Evolutionary conservation across 2,329 filamentous ascomycete species (phyloP).

Genomic region (Aspergillus pseudoterreus): DNA sequence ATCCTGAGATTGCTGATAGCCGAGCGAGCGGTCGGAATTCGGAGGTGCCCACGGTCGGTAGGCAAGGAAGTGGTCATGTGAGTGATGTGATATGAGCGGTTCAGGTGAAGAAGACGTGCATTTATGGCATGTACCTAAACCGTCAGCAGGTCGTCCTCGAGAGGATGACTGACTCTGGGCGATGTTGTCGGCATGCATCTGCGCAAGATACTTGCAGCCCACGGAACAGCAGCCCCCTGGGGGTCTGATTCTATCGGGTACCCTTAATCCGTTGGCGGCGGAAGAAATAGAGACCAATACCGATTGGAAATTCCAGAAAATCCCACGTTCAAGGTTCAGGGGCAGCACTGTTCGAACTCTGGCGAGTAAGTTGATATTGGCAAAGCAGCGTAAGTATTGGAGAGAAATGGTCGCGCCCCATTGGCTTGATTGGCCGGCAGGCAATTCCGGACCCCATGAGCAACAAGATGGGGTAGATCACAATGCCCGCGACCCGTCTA

Average conservation of each 20-base stretch:
- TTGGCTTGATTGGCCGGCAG: constrained; percentile 14
- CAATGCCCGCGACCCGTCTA: neutral
- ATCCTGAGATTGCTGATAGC: too few species aligned
- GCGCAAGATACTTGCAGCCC: neutral
- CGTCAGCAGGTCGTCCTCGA: neutral
- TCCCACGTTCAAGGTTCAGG: neutral
- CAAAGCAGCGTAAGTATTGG: neutral
- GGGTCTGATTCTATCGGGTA: neutral
- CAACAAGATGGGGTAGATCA: neutral
- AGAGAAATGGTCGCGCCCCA: constrained; percentile 9
- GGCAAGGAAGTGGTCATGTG: too few species aligned
- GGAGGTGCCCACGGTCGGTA: too few species aligned
- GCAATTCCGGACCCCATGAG: constrained; percentile 7
- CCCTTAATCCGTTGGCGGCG: too few species aligned
- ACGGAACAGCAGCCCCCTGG: neutral
- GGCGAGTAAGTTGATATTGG: neutral
- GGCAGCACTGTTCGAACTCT: neutral
- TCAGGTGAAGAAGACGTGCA: too few species aligned
- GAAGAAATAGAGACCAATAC: neutral
- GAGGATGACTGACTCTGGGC: neutral
- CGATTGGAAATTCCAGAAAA: neutral
- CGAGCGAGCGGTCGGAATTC: too few species aligned
- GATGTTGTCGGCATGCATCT: neutral
- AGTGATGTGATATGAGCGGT: too few species aligned
- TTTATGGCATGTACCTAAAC: neutral